These are phyloP conservation scores for Fusarium phyllophilum DNA, from an alignment of 2,329 filamentous ascomycete species.

Conservation along the genomic window DNA sequence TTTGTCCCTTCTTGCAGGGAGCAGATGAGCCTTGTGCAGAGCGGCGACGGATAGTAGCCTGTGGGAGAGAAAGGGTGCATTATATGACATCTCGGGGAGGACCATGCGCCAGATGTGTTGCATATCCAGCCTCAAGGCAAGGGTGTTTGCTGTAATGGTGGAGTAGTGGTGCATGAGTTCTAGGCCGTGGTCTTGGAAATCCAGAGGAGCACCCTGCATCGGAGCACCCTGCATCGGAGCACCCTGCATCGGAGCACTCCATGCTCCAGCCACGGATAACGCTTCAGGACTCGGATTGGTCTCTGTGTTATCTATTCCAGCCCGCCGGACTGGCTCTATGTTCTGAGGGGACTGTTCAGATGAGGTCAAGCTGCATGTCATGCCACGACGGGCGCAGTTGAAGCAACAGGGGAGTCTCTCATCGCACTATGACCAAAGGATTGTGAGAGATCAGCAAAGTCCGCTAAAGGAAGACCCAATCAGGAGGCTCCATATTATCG, in stretches of 20 bases:
- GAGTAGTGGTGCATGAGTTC: neutral
- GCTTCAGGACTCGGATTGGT: neutral
- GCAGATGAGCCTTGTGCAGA: accelerated
- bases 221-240: too few relatives aligned
- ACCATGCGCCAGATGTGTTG: neutral
- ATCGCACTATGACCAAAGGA: neutral
- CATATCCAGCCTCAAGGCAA: neutral
- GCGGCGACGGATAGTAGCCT: accelerated
- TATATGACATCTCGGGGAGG: neutral
- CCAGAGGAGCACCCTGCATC: accelerated
- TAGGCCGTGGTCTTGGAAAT: neutral
- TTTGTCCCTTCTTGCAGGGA: neutral
- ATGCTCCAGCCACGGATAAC: neutral
- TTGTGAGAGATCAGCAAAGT: neutral
- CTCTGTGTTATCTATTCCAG: neutral
- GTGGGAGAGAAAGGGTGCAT: neutral
- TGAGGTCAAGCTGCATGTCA: neutral
- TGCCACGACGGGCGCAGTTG: neutral
- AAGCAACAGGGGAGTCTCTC: neutral
- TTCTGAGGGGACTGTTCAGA: neutral
- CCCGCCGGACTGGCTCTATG: accelerated
- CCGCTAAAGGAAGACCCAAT: neutral
- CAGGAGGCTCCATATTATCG: neutral
- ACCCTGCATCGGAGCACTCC: neutral
- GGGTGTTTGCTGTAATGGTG: neutral